These are phyloP conservation scores for Sarocladium oryzae DNA, from an alignment of 2,329 filamentous ascomycete genomes.

Conservation along the genomic window DNA sequence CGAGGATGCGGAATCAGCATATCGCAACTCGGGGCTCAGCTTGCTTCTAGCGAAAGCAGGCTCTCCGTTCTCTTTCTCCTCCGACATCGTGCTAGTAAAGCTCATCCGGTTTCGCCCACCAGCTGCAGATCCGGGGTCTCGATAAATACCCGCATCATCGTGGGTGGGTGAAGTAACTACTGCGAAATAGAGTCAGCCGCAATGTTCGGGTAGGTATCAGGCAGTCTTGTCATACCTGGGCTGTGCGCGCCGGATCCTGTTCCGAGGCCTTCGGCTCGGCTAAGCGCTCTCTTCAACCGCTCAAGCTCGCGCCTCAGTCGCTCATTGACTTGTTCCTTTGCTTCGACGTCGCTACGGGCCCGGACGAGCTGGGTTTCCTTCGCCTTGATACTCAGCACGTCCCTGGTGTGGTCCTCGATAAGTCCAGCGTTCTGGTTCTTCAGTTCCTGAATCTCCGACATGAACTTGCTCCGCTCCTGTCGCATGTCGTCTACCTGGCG, in stretches of 20 bases:
- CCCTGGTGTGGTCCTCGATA: conserved; percentile 94
- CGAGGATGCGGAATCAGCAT: conserved; percentile 45
- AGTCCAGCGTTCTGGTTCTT: conserved; percentile 95
- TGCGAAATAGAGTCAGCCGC: conserved; percentile 6
- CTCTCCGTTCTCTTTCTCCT: conserved; percentile 72
- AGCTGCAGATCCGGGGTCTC: conserved; percentile 39
- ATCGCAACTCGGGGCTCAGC: conserved; percentile 49
- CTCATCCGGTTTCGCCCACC: conserved; percentile 48
- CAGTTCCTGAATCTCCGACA: conserved; percentile 84
- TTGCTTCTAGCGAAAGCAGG: conserved; percentile 41
- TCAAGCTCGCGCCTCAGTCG: conserved; percentile 84
- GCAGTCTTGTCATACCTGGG: conserved; percentile 21
- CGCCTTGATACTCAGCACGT: conserved; percentile 93
- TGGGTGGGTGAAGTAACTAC: conserved; percentile 44
- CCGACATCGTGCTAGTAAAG: conserved; percentile 59
- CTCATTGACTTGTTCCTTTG: conserved; percentile 79
- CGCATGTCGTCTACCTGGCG: conserved; percentile 74
- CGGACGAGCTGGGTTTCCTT: conserved; percentile 97
- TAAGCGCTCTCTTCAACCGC: conserved; percentile 80
- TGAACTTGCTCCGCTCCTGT: conserved; percentile 72
- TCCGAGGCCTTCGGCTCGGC: conserved; percentile 50
- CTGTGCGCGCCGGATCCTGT: conserved; percentile 29
- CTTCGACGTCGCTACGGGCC: conserved; percentile 82
- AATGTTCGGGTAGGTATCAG: background rate
- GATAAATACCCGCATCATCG: conserved; percentile 56